Evolutionary conservation across 768 basidiomycete species (phyloP).

Genomic region (Russula dissimulans): DNA sequence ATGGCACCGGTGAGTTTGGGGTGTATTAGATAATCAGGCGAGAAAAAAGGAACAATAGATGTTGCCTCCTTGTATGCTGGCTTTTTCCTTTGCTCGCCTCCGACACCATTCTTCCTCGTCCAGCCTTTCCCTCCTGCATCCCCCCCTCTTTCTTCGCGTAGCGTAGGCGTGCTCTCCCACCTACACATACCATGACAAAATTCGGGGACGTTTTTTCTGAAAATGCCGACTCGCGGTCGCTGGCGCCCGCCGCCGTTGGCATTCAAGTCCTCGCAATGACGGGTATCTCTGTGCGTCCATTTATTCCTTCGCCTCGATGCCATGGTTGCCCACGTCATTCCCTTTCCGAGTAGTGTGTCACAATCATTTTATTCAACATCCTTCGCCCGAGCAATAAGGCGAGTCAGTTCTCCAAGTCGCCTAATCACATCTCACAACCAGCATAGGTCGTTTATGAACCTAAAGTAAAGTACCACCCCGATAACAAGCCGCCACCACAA

Average conservation of each 20-base stretch:
- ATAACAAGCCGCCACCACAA: constrained; percentile 65
- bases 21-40: neutral
- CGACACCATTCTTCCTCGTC: neutral
- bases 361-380: constrained; percentile 70
- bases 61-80: neutral
- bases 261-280: constrained; percentile 72
- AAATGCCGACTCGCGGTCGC: constrained; percentile 41
- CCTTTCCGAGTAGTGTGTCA: constrained; percentile 38
- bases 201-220: constrained; percentile 27
- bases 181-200: constrained; percentile 24
- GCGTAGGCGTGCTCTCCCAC: neutral
- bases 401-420: constrained; percentile 9
- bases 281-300: constrained; percentile 54
- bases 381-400: constrained; percentile 88
- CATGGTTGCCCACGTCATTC: constrained; percentile 6
- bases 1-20: neutral
- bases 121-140: neutral
- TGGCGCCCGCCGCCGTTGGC: constrained; percentile 72
- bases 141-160: neutral
- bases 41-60: neutral
- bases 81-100: neutral
- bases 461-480: constrained; percentile 84
- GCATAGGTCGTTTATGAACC: constrained; percentile 80
- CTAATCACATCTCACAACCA: neutral
- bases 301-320: neutral